Percentiles rank a stretch among this genome's conserved stretches.
These are phyloP conservation scores for Scortechinia acanthostroma DNA, from an alignment of 2,329 filamentous ascomycete genomes.

Conservation along the genomic window DNA sequence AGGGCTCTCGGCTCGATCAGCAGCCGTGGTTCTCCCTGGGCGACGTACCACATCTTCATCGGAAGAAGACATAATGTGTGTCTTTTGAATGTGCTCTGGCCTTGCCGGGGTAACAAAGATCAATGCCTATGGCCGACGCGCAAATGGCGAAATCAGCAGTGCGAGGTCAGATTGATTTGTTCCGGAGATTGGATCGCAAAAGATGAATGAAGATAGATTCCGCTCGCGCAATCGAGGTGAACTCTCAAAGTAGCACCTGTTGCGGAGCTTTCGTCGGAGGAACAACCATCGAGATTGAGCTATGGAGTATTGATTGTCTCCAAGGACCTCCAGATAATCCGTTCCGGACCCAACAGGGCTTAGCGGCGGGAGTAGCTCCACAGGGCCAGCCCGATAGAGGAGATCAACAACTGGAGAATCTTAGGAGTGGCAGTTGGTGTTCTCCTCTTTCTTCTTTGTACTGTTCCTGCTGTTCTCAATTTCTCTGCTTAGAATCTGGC, in stretches of 20 bases:
- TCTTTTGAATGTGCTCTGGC: too few relatives aligned
- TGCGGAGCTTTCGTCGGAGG: too few relatives aligned
- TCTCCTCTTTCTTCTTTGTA: not conserved
- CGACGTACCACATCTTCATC: constrained; percentile 25
- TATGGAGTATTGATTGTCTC: too few relatives aligned
- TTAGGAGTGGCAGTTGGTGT: constrained; percentile 3
- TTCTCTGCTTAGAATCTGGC: not conserved
- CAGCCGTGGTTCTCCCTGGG: constrained; percentile 16
- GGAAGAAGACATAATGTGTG: constrained; percentile 22
- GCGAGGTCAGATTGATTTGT: too few relatives aligned
- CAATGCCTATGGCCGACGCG: too few relatives aligned
- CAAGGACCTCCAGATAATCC: constrained; percentile 13
- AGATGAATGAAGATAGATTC: too few relatives aligned
- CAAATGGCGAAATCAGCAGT: too few relatives aligned
- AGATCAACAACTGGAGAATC: not conserved
- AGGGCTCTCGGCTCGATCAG: constrained; percentile 12
- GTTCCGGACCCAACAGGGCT: constrained; percentile 9
- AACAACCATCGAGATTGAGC: too few relatives aligned
- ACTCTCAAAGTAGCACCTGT: too few relatives aligned
- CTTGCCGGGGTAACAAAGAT: too few relatives aligned
- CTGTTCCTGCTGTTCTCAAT: not conserved
- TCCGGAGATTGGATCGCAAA: too few relatives aligned
- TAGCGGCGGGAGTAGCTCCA: constrained; percentile 9
- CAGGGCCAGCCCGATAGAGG: constrained; percentile 6
- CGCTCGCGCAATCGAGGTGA: too few relatives aligned